A percentile compares a stretch with the other conserved stretches of the same genome.
phyloP scores from a whole-genome alignment of 1,284 basidiomycete species.

The Rhizoctonia solani region DNA sequence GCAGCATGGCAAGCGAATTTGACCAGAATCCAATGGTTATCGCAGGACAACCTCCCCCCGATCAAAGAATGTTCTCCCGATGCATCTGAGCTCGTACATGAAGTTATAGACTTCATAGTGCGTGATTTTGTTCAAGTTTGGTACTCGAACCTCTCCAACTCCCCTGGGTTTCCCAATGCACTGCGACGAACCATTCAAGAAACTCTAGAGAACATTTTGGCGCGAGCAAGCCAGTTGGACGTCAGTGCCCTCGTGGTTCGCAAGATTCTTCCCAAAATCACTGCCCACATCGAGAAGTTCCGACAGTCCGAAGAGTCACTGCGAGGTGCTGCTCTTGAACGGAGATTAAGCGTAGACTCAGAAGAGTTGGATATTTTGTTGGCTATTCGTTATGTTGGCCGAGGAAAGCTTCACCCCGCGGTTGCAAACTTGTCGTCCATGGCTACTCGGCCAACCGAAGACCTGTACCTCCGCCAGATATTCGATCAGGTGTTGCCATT shows the following conservation, averaged over 20 bases:
- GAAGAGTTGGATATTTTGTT: slow-evolving; percentile 85
- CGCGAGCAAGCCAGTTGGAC: slow-evolving; percentile 66
- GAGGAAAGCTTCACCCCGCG: slow-evolving; percentile 74
- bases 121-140: slow-evolving; percentile 83
- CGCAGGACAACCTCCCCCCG: slow-evolving; percentile 65
- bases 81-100: slow-evolving; percentile 70
- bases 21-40: slow-evolving; percentile 82
- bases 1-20: slow-evolving; percentile 89
- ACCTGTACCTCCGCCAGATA: slow-evolving; percentile 75
- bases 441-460: slow-evolving; percentile 87
- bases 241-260: slow-evolving; percentile 78
- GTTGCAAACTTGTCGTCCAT: slow-evolving; percentile 84
- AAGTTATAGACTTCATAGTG: slow-evolving; percentile 76
- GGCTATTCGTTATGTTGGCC: slow-evolving; percentile 73
- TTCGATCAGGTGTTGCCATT: slow-evolving; percentile 71
- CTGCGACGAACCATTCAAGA: slow-evolving; percentile 77
- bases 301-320: slow-evolving; percentile 87
- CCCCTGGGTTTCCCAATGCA: slow-evolving; percentile 83
- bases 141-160: slow-evolving; percentile 83
- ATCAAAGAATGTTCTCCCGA: slow-evolving; percentile 63
- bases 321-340: slow-evolving; percentile 73
- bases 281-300: slow-evolving; percentile 86
- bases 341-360: slow-evolving; percentile 77
- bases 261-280: slow-evolving; percentile 83
- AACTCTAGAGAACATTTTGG: slow-evolving; percentile 61